Base-by-base conservation (phyloP, 352 stramenopile species). In the Pythium scleroteichum region DNA sequence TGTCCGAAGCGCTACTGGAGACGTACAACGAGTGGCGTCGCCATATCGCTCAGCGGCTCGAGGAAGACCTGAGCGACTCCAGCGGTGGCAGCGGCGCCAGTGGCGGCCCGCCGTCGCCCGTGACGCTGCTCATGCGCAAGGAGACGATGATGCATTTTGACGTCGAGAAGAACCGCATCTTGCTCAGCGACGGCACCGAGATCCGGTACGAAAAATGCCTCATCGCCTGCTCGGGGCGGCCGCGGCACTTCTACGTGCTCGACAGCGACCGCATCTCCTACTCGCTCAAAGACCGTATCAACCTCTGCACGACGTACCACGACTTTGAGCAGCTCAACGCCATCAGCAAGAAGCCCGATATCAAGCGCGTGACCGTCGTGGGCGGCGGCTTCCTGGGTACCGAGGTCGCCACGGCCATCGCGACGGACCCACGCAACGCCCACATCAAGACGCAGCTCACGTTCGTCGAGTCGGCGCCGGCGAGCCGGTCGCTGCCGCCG, bases 1-100 rank as follows among this genome's bases (percentile, higher is more conserved):
- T 90, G 17, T 67, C 73, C 0, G 71, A 86, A 26, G 74, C 85
- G 14, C 64, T 96, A n/a, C 57, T 94, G 26, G 71, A 89, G 55
- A 89, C 84, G 23, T 97, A 95, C 78, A 97, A 97, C 66, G 88
- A 97, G 64, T 97, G 89, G 87, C 77, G 89, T 8, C 79, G 90
- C 22, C 90, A 96, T 57, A 75, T 97, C 19, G 88, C 78, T 17
- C 80, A 82, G 22, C 72, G 73, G 8, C 82, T 97, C 20, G 89
- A 96, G 51, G 78, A 86, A 39, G 87, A 95, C 19, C 72, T 71
- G 19, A 76, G 26, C 16, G 66, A 73, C 3, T 50, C 22, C 38
- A 46, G 7, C 27, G 22, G 23, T 14, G 20, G 26, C 17, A 35
- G 27, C 8, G 39, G 26, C 26, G 35, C 17, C n/a, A 19, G 22